phyloP scores from a whole-genome alignment of 371 early-diverging fungal genomes.

The Mucor ambiguus region DNA sequence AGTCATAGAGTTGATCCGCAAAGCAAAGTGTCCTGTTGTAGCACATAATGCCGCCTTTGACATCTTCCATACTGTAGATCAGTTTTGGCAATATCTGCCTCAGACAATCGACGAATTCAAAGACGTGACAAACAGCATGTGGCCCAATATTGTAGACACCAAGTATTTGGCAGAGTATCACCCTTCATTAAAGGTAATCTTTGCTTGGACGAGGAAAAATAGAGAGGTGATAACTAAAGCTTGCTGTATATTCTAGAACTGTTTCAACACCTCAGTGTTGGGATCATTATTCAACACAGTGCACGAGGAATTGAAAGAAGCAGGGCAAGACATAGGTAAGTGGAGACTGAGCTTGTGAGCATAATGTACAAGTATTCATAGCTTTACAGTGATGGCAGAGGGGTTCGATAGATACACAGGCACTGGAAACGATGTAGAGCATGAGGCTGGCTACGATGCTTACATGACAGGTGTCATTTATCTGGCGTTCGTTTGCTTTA shows the following conservation, averaged over 20 bases:
- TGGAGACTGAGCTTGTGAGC: not conserved
- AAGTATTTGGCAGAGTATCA: conserved; percentile 61
- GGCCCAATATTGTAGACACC: conserved; percentile 60
- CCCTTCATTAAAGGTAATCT: conserved; percentile 42
- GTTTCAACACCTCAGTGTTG: conserved; percentile 32
- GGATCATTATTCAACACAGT: conserved; percentile 41
- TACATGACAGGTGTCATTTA: conserved; percentile 84
- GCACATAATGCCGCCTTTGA: conserved; percentile 87
- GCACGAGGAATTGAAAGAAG: conserved; percentile 26
- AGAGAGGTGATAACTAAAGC: not conserved
- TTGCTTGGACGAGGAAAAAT: not conserved
- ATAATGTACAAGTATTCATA: not conserved
- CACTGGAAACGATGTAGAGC: conserved; percentile 42
- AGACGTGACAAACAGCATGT: conserved; percentile 41
- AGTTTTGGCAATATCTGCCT: conserved; percentile 76
- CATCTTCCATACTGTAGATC: conserved; percentile 72
- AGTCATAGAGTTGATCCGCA: conserved; percentile 75
- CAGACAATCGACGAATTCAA: conserved; percentile 63
- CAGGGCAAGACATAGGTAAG: conserved; percentile 50
- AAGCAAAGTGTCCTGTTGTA: conserved; percentile 72
- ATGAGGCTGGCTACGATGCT: conserved; percentile 94
- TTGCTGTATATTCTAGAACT: conserved; percentile 11
- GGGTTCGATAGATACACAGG: conserved; percentile 41
- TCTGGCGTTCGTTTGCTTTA: conserved; percentile 53
- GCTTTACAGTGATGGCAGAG: conserved; percentile 29